Evolutionary conservation across 2,329 filamentous ascomycete species (phyloP), one percentile per base, ranked within the genome.

Genomic region (Aureobasidium uvarum): DNA sequence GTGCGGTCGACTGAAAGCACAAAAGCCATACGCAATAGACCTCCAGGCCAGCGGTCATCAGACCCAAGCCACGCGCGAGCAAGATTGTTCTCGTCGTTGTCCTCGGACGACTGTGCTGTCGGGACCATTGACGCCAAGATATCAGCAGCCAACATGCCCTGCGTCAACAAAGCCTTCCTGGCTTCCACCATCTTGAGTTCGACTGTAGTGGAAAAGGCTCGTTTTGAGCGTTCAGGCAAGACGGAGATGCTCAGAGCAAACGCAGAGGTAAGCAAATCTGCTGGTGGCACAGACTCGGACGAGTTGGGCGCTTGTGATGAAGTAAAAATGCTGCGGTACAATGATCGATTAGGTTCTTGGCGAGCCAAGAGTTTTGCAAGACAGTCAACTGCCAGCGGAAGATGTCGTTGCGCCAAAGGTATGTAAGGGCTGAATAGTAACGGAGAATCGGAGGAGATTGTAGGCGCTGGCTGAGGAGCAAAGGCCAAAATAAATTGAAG

Each of bases 401-500:
- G 85, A 75, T 98, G 98, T 48, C 89, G 88, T 74, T 99, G 94
- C 36, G 92, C 79, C 11, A 84, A 81, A 0, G 95, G 91, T 28
- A 67, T 67, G 76, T 66, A 85, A 10, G 56, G 38, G 25, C 36
- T 64, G 51, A 68, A 68, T 28, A 59, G 63, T 81, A 48, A 76
- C 69, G 38, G 58, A 50, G 64, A 52, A 18, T 66, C 58, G 18
- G 50, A 52, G 11, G 45, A 50, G 18, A 81, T 72, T 31, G 81
- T 85, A 0, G 93, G 92, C 5, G 83, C 81, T 1, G 93, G 91
- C 25, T 85, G 84, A 0, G 95, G 95, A 0, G 92, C 91, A 77
- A 99, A 99, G 1, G 94, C 87, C 59, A 98, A 81, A 33, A 99
- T 81, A 76, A 99, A 96, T 73, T 96, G 89, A 45, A 99, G 80